Evolutionary conservation across 805 yeast species (phyloP).

Genomic region (Torulaspora quercuum): DNA sequence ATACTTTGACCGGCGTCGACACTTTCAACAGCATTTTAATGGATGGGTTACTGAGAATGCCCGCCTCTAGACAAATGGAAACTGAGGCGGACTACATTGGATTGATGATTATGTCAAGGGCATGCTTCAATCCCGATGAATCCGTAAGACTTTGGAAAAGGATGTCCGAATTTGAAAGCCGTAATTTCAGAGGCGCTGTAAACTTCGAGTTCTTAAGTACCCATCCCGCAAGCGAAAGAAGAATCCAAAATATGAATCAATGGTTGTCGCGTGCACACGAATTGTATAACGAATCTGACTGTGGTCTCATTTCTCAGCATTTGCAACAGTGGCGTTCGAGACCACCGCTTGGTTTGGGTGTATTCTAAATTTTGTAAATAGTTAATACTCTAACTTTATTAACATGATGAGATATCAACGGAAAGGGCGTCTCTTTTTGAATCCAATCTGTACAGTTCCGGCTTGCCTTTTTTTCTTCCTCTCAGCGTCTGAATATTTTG

Average conservation of each 20-base stretch:
- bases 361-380: slow-evolving; percentile 3
- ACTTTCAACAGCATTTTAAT: slow-evolving; percentile 50
- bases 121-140: slow-evolving; percentile 77
- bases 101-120: slow-evolving; percentile 81
- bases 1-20: slow-evolving; percentile 58
- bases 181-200: slow-evolving; percentile 23
- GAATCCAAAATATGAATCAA: slow-evolving; percentile 61
- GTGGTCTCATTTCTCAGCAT: slow-evolving; percentile 17
- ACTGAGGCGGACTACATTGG: slow-evolving; percentile 96
- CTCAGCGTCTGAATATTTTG: neutral
- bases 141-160: slow-evolving; percentile 79
- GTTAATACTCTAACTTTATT: neutral
- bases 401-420: neutral
- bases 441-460: slow-evolving; percentile 23
- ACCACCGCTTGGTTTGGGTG: neutral
- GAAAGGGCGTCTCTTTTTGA: slow-evolving; percentile 27
- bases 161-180: slow-evolving; percentile 57
- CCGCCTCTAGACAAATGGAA: slow-evolving; percentile 91
- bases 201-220: slow-evolving; percentile 71
- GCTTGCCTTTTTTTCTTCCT: slow-evolving; percentile 1
- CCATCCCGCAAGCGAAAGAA: slow-evolving; percentile 78
- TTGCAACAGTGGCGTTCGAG: slow-evolving; percentile 7
- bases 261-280: slow-evolving; percentile 59
- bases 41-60: slow-evolving; percentile 61
- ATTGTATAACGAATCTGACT: slow-evolving; percentile 33